A percentile compares a stretch with the other conserved stretches of the same genome.
Evolutionary conservation across 352 stramenopile species (phyloP).

Genomic region (Phytopythium sindhum): DNA sequence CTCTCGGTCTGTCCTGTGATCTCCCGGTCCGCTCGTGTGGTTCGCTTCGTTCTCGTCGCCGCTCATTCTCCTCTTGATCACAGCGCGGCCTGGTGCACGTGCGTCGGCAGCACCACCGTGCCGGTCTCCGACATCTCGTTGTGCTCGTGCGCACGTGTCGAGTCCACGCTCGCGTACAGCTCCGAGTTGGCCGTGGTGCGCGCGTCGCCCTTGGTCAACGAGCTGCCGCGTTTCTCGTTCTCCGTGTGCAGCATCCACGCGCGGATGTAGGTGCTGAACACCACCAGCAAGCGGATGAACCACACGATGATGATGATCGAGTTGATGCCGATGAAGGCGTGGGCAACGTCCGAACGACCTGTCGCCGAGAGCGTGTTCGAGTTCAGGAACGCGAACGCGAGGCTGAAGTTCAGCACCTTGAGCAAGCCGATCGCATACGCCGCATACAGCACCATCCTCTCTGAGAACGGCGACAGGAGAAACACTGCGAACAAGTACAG

Average conservation of each 20-base stretch:
- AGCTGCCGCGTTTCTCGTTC: slow-evolving; percentile 21
- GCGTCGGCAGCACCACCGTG: slow-evolving; percentile 9
- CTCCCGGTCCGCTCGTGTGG: not conserved
- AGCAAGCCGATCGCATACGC: slow-evolving; percentile 45
- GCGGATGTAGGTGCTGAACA: slow-evolving; percentile 54
- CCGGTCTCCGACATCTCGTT: slow-evolving; percentile 8
- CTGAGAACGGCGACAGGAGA: slow-evolving; percentile 35
- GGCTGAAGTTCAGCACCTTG: slow-evolving; percentile 57
- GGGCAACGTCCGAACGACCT: slow-evolving; percentile 29
- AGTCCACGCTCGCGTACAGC: slow-evolving; percentile 38
- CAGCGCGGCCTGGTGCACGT: not conserved
- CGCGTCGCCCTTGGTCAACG: slow-evolving; percentile 29
- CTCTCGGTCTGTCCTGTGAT: not conserved
- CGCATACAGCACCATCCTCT: slow-evolving; percentile 32
- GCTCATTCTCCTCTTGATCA: not conserved
- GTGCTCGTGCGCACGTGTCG: slow-evolving; percentile 12
- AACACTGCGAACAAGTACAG: slow-evolving; percentile 51
- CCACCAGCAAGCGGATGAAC: slow-evolving; percentile 55
- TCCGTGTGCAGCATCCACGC: slow-evolving; percentile 51
- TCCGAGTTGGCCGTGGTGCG: slow-evolving; percentile 37
- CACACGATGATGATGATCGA: slow-evolving; percentile 50
- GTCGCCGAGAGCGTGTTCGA: slow-evolving; percentile 39
- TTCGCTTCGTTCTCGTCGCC: not conserved
- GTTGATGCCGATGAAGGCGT: slow-evolving; percentile 66
- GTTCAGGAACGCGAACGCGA: slow-evolving; percentile 60